Base-by-base conservation (phyloP, 768 basidiomycete genomes). In the Mycena latifolia region DNA sequence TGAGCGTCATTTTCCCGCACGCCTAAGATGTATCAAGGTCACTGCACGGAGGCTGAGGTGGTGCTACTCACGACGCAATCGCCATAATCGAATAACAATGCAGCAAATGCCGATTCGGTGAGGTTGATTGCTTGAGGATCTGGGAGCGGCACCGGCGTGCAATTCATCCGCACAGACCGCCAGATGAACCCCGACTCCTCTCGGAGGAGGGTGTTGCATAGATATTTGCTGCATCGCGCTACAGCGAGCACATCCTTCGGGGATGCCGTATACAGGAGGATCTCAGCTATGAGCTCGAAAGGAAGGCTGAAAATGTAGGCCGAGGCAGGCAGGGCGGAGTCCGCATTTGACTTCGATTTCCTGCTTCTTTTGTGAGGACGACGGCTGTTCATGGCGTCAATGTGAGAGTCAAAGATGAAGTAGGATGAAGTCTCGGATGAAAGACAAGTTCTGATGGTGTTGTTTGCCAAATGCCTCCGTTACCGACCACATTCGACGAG, bases 271-370 rank as follows among this genome's bases (percentile, higher is more conserved):
- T 78, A 77, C 9, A 86, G 74, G 22, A 92, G 82, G 52, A 92
- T 84, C 70, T 91, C 90, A 5, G 87, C 85, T 8, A 92, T 73
- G 17, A 93, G 78, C 70, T 93, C 92, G 43, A 89, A 72, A 14
- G 92, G 91, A 5, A 92, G 72, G 25, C 53, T 47, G 31, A 70
- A 41, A 39, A 70, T 41, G 22, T 61, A 47, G 1, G 58, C 59
- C 9, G 64, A 43, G 12, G 24, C 27, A 29, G 54, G 29, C n/a
- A 45, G 17, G 43, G 3, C 31, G 7, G 35, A 22, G 18, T 51
- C 52, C 14, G 53, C 5, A 9, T 3, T 51, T 20, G 27, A 11
- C 25, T 66, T 66, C 6, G 43, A 29, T 25, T 54, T 59, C 24
- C 39, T 37, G 46, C 46, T 51, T 33, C 65, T 11, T 51, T 66